Base-by-base conservation (phyloP, 805 yeast species). In the Lipomyces yamanashiensis region DNA sequence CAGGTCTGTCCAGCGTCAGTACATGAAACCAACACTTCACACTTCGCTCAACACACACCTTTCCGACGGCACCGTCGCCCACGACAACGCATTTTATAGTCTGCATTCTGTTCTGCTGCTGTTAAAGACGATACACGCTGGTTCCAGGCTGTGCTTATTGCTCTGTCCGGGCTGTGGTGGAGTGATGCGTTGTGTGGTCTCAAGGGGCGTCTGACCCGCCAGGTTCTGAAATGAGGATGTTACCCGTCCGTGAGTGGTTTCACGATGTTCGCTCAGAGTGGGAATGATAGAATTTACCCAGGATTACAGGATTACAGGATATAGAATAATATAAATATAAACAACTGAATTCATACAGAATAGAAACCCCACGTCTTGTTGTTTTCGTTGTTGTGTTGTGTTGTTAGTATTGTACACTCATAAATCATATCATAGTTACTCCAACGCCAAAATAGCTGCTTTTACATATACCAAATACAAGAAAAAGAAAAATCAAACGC, bases 61-160 rank as follows among this genome's bases (percentile, higher is more conserved):
- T 93, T 72, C 99, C 99, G 68, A 95, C 98, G 71, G 98, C 98
- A 90, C 99, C 99, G 80, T 95, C 99, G 70, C 99, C 99, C 61
- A 95, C 98, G 70, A 93, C 98, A 70, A 95, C 98, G 83, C 98
- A 95, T 80, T 93, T 93, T 69, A 79, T 76, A 37, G 67, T 64
- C 67, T 64, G 67, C 67, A 61, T 64, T 48, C 21, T 19, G 45
- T 19, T 41, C 21, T 21, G 15, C 21, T 7, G 13, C 21, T 15
- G 17, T 48, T 23, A 21, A 7, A 23, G n/a, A 50, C 36, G 9
- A n/a, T 41, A 15, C n/a, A n/a, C 8, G 23, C n/a, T 17, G 28
- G 17, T 28, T 28, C 28, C 28, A 28, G 28, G 28, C 28, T 28
- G 28, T 5, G 28, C 28, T 28, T 28, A 28, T 28, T 28, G 28